phyloP scores from a whole-genome alignment of 1,284 basidiomycete species.

The Apiotrichum sp. region DNA sequence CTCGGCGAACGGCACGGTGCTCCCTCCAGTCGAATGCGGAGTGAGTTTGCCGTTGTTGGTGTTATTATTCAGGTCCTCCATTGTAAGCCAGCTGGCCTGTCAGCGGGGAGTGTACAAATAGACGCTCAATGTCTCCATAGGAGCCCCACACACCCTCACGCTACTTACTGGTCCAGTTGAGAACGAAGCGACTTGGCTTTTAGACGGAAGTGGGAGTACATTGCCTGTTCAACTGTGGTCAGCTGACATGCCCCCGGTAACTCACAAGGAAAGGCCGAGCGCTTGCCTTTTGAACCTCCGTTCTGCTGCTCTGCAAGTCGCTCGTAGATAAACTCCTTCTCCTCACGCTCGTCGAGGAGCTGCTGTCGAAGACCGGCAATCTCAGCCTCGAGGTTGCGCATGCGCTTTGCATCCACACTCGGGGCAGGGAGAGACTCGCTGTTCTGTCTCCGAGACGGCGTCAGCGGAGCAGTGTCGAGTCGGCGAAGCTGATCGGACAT shows the following conservation, averaged over 20 bases:
- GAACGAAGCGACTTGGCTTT: conserved; percentile 37
- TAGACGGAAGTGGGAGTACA: conserved; percentile 36
- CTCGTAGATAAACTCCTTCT: conserved; percentile 35
- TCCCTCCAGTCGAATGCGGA: conserved; percentile 18
- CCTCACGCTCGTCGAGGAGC: conserved; percentile 34
- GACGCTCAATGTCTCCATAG: no score
- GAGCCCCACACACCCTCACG: no score
- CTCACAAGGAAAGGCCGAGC: conserved; percentile 16
- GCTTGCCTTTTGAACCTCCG: conserved; percentile 15
- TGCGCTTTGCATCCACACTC: background rate
- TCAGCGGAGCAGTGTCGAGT: conserved; percentile 20
- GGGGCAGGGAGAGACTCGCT: conserved; percentile 7
- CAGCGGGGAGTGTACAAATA: background rate
- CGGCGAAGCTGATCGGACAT: conserved; percentile 41
- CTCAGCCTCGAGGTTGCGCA: conserved; percentile 25
- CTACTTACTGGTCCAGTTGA: conserved; percentile 39
- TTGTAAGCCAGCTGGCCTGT: conserved; percentile 33
- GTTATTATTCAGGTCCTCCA: conserved; percentile 29
- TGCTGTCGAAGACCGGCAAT: conserved; percentile 28
- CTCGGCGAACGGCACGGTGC: conserved; percentile 23
- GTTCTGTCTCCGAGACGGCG: conserved; percentile 25
- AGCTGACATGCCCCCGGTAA: conserved; percentile 5
- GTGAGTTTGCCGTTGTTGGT: conserved; percentile 6
- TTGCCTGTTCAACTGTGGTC: conserved; percentile 29
- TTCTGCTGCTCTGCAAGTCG: conserved; percentile 23